Conservation (phyloP, 257 asterid genomes). For the Paulownia fortunei region DNA sequence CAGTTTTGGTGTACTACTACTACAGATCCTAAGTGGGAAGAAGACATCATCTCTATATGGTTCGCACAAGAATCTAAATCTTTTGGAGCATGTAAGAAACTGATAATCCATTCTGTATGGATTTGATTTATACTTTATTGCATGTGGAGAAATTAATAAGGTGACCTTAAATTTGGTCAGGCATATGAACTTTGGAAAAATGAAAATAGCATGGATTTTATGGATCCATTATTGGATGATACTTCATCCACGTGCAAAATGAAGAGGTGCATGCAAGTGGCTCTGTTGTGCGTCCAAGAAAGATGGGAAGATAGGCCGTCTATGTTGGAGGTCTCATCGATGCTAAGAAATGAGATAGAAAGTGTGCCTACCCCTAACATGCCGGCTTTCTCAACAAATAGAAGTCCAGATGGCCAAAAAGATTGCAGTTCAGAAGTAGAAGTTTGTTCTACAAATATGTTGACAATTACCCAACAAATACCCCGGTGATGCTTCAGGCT, state of each 20-base stretch:
- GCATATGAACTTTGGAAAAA: constrained; percentile 47
- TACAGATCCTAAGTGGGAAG: constrained; percentile 52
- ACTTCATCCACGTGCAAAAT: constrained; percentile 24
- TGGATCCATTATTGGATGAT: constrained; percentile 40
- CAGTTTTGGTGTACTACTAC: constrained; percentile 49
- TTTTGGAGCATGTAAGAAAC: constrained; percentile 44
- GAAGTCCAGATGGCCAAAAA: background rate
- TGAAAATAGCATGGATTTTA: constrained; percentile 28
- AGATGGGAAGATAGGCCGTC: constrained; percentile 44
- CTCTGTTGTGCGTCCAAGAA: constrained; percentile 50
- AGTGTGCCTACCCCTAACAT: constrained; percentile 31
- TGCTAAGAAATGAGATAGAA: constrained; percentile 37
- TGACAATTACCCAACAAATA: constrained; percentile 29
- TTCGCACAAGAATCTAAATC: constrained; percentile 30
- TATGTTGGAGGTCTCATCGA: constrained; percentile 47
- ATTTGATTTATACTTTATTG: background rate
- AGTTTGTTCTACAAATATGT: constrained; percentile 26
- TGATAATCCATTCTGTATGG: background rate
- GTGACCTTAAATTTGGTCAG: constrained; percentile 27
- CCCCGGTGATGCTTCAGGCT: constrained; percentile 27
- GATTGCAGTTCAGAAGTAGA: constrained; percentile 8
- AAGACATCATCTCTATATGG: constrained; percentile 41
- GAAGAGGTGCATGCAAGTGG: constrained; percentile 44
- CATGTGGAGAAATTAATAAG: background rate
- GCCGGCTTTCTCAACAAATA: constrained; percentile 40